These are phyloP conservation scores for Metschnikowia gelsemii DNA, from an alignment of 805 yeast species.

Conservation along the genomic window DNA sequence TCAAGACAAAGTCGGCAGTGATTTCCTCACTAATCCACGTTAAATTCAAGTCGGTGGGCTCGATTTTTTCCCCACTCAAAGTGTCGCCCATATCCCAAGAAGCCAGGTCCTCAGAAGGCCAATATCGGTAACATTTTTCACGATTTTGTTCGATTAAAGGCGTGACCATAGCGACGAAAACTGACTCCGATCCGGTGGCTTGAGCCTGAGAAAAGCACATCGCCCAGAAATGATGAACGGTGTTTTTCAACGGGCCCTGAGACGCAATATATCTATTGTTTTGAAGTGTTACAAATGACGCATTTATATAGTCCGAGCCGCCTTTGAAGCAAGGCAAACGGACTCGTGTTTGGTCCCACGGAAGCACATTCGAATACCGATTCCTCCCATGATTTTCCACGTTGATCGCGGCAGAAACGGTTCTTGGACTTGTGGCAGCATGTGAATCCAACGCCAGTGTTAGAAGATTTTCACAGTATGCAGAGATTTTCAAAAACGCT, in stretches of 20 bases:
- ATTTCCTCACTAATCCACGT: slow-evolving; percentile 21
- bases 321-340: slow-evolving; percentile 24
- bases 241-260: slow-evolving; percentile 80
- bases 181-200: slow-evolving; percentile 23
- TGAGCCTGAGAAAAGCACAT: slow-evolving; percentile 41
- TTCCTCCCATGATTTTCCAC: slow-evolving; percentile 31
- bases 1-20: slow-evolving; percentile 26
- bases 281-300: slow-evolving; percentile 31
- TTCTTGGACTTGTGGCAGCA: slow-evolving; percentile 11
- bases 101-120: slow-evolving; percentile 25
- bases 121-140: slow-evolving; percentile 20
- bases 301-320: slow-evolving; percentile 39
- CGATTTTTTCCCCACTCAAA: slow-evolving; percentile 24
- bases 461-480: slow-evolving; percentile 11
- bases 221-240: slow-evolving; percentile 82
- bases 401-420: slow-evolving; percentile 11
- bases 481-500: slow-evolving; percentile 11
- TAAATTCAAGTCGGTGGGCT: slow-evolving; percentile 17
- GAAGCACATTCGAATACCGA: slow-evolving; percentile 61
- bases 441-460: slow-evolving; percentile 14
- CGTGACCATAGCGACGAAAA: slow-evolving; percentile 43
- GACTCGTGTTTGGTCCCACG: slow-evolving; percentile 63
- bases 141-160: slow-evolving; percentile 19
- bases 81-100: slow-evolving; percentile 22
- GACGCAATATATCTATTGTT: slow-evolving; percentile 64